These are phyloP conservation scores for Fusarium bulbicola DNA, from an alignment of 2,329 filamentous ascomycete species.

Conservation along the genomic window DNA sequence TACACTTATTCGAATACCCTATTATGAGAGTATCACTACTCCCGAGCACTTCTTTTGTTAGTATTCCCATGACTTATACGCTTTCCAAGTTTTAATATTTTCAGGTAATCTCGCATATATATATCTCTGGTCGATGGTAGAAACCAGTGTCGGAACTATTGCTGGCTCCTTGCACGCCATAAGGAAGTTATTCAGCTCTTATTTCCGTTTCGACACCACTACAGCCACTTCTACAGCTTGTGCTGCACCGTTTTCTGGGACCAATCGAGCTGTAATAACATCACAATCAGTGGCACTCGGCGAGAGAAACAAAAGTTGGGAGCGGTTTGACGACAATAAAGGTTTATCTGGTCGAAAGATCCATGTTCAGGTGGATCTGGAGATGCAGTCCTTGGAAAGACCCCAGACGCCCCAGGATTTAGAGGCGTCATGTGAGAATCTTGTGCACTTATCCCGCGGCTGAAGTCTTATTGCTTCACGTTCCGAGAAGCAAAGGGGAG, in stretches of 20 bases:
- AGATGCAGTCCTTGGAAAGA: not conserved
- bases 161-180: not conserved
- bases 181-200: not conserved
- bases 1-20: not conserved
- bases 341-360: not conserved
- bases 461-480: too few species aligned
- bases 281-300: not conserved
- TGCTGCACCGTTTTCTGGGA: not conserved
- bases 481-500: too few species aligned
- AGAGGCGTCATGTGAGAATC: accelerated
- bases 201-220: not conserved
- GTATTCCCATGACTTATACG: not conserved
- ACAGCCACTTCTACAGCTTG: not conserved
- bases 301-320: not conserved
- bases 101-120: not conserved
- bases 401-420: not conserved
- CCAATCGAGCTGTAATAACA: not conserved
- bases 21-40: not conserved
- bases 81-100: not conserved
- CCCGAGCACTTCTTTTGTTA: not conserved
- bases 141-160: not conserved
- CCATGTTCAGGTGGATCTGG: not conserved
- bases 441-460: not conserved
- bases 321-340: not conserved
- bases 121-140: not conserved